Conservation (phyloP, 805 yeast species). For the Myxozyma nipponensis region DNA sequence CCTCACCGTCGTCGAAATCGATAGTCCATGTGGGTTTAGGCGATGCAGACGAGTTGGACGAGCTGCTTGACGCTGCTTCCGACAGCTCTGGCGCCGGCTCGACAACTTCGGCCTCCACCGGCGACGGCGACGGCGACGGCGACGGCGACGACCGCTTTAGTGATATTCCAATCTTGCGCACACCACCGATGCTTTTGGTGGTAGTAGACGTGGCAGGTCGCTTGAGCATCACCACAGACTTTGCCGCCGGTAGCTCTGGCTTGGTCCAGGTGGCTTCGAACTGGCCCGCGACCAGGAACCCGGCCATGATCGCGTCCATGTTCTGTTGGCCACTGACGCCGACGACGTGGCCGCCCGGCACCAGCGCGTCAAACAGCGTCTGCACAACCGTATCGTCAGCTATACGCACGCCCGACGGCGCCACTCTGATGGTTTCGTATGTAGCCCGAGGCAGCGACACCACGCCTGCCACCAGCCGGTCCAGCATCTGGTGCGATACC, state of each 20-base stretch:
- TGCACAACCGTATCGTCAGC: slow-evolving; percentile 31
- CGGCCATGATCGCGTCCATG: slow-evolving; percentile 63
- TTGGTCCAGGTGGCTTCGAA: slow-evolving; percentile 52
- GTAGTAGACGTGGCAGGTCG: slow-evolving; percentile 7
- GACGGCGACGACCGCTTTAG: slow-evolving; percentile 18
- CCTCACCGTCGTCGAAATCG: slow-evolving; percentile 48
- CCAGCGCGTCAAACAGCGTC: slow-evolving; percentile 31
- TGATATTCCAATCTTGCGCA: slow-evolving; percentile 2
- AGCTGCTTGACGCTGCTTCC: slow-evolving; percentile 45
- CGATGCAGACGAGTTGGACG: slow-evolving; percentile 40
- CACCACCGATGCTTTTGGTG: slow-evolving; percentile 5
- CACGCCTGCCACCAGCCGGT: slow-evolving; percentile 36
- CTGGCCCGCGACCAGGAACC: slow-evolving; percentile 45
- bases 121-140: slow-evolving; percentile 28
- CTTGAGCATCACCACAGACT: slow-evolving; percentile 25
- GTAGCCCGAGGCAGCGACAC: slow-evolving; percentile 33
- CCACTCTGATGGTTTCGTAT: slow-evolving; percentile 33
- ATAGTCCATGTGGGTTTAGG: slow-evolving; percentile 43
- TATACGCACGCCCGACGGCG: slow-evolving; percentile 29
- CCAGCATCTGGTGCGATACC: slow-evolving; percentile 38
- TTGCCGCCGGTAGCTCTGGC: slow-evolving; percentile 40
- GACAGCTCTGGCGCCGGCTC: slow-evolving; percentile 32
- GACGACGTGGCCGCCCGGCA: slow-evolving; percentile 34
- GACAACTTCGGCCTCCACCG: neutral
- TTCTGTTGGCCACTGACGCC: slow-evolving; percentile 32